Evolutionary conservation across 257 asterid genomes (phyloP).

Genomic region (Echium plantagineum): DNA sequence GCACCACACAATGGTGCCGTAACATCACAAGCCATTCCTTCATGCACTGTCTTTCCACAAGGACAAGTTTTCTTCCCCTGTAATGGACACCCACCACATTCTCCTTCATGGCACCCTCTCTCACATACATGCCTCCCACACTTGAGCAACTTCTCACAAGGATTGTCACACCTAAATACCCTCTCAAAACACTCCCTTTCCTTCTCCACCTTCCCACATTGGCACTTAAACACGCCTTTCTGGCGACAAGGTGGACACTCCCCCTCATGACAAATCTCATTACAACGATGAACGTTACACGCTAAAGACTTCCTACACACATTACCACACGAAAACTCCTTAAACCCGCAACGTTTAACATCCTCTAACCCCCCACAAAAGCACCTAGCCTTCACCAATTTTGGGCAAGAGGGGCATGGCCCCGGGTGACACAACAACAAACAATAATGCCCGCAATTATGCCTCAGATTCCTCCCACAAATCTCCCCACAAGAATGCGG

Average conservation of each 20-base stretch:
- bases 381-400: slow-evolving; percentile 51
- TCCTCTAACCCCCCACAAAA: slow-evolving; percentile 71
- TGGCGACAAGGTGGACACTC: slow-evolving; percentile 54
- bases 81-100: slow-evolving; percentile 68
- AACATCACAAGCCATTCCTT: slow-evolving; percentile 81
- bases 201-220: slow-evolving; percentile 56
- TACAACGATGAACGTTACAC: slow-evolving; percentile 63
- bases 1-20: slow-evolving; percentile 63
- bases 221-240: slow-evolving; percentile 48
- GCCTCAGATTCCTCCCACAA: slow-evolving; percentile 53
- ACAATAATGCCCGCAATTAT: slow-evolving; percentile 78
- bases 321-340: slow-evolving; percentile 57
- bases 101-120: slow-evolving; percentile 75
- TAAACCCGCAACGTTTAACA: slow-evolving; percentile 78
- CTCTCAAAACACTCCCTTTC: slow-evolving; percentile 69
- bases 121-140: slow-evolving; percentile 74
- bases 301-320: slow-evolving; percentile 41
- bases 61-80: slow-evolving; percentile 91
- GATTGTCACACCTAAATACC: slow-evolving; percentile 55
- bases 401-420: slow-evolving; percentile 90
- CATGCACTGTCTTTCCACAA: slow-evolving; percentile 69
- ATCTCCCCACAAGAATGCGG: slow-evolving; percentile 95
- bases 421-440: slow-evolving; percentile 85
- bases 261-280: slow-evolving; percentile 68
- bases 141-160: slow-evolving; percentile 52